Base-by-base conservation (phyloP, 2,329 filamentous ascomycete species). In the Clonostachys chloroleuca region DNA sequence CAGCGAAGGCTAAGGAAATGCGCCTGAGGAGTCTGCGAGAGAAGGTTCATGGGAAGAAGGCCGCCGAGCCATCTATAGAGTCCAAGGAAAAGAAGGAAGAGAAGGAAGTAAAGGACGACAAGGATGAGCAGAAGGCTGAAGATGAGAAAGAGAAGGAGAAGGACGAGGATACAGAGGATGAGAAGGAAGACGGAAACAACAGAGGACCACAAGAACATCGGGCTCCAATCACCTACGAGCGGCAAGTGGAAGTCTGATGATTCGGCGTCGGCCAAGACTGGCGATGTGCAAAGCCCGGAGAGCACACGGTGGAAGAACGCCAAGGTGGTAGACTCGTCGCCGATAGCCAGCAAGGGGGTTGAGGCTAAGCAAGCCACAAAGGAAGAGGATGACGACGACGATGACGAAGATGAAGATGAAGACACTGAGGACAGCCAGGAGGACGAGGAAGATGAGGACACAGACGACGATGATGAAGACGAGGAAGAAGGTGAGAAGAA, bases 1-100 rank as follows among this genome's bases (percentile, higher is more conserved):
- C 82, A 1, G 68, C 76, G 56, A 84, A 80, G 63, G 82, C 82
- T 44, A 84, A 84, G 66, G 73, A 83, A 54, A 67, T 76, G 54
- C 74, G 74, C 47, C 69, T 82, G 51, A 72, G 79, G 52, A 69
- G 62, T 55, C 61, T 82, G 51, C 69, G 76, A 46, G 73, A 78
- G 47, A 81, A 81, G 63, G 77, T 78, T 6, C 63, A 80, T 52
- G 75, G 75, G 44, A 75, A 75, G 54, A 65, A 64, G 17, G 48
- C 42, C 13, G 55, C 56, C 14, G 54, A 55, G 36, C 24, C 24
- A 57, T 47, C 8, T 53, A 51, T 42, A 42, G 52, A 45, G 51
- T 41, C 20, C 18, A 17, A 46, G 14, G 53, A 49, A 40, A 48
- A 57, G 17, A 53, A 51, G 30, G 45, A 56, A 12, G 50, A 56